A percentile compares a stretch with the other conserved stretches of the same genome.
phyloP scores from a whole-genome alignment of 805 yeast species.

The Saccharomycopsis schoenii region DNA sequence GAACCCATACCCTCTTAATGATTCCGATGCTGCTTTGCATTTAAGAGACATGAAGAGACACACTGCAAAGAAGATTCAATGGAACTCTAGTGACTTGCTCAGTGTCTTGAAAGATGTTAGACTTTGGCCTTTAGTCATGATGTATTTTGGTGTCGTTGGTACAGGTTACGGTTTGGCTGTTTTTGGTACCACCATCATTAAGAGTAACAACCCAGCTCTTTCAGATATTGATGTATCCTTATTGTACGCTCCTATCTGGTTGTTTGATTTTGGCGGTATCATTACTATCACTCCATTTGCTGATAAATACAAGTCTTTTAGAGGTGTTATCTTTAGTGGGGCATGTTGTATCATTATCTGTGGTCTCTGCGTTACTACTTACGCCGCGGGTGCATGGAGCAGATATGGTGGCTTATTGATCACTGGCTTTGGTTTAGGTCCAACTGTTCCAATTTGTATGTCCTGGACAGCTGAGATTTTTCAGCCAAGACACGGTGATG shows the following conservation, averaged over 20 bases:
- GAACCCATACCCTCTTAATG: conserved; percentile 38
- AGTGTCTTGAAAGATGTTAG: conserved; percentile 50
- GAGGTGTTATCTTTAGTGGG: conserved; percentile 53
- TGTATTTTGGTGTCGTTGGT: conserved; percentile 92
- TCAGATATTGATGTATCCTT: conserved; percentile 62
- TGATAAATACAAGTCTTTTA: conserved; percentile 48
- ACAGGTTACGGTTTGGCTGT: conserved; percentile 83
- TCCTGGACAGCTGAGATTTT: conserved; percentile 74
- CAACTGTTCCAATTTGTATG: conserved; percentile 85
- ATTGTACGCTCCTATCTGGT: conserved; percentile 84
- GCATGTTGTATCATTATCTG: conserved; percentile 59
- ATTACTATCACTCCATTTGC: conserved; percentile 70
- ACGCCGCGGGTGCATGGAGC: conserved; percentile 63
- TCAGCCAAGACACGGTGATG: conserved; percentile 62
- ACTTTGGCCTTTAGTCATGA: conserved; percentile 71
- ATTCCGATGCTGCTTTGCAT: conserved; percentile 46
- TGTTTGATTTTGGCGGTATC: conserved; percentile 72
- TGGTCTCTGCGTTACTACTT: conserved; percentile 71
- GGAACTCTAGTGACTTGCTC: conserved; percentile 53
- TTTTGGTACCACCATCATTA: conserved; percentile 71
- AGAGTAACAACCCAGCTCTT: conserved; percentile 50
- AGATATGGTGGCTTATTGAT: conserved; percentile 72
- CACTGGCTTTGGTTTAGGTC: conserved; percentile 82
- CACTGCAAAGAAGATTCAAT: conserved; percentile 33
- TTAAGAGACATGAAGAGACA: conserved; percentile 47